These are phyloP conservation scores for Luvunga scandens DNA, from an alignment of 345 rosid species.

Conservation along the genomic window DNA sequence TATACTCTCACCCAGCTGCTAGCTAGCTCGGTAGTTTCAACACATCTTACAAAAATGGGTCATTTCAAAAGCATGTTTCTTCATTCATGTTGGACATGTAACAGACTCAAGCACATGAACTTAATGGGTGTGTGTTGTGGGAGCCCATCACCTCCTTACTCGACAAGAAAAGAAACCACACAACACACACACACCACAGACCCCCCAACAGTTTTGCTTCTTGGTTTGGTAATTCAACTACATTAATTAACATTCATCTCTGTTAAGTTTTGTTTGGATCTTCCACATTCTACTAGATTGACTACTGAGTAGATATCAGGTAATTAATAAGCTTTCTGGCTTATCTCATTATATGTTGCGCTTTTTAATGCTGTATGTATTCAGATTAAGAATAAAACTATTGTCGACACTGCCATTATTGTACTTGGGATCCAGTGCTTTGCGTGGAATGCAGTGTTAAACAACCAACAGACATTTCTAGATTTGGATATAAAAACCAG, in stretches of 20 bases:
- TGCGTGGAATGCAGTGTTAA: neutral
- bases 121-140: conserved; percentile 20
- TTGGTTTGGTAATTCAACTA: conserved; percentile 18
- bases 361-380: no score
- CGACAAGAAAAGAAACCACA: conserved; percentile 6
- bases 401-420: neutral
- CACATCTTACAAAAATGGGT: conserved; percentile 6
- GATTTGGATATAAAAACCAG: neutral
- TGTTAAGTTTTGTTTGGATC: neutral
- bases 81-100: conserved; percentile 23
- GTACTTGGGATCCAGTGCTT: neutral
- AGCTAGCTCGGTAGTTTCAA: neutral
- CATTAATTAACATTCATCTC: conserved; percentile 7
- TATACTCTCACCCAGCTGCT: neutral
- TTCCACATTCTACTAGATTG: no score
- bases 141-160: conserved; percentile 17
- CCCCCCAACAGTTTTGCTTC: conserved; percentile 19
- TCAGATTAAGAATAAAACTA: no score
- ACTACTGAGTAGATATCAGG: no score
- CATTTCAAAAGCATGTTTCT: conserved; percentile 32
- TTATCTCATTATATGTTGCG: no score
- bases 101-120: conserved; percentile 28
- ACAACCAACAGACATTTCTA: neutral
- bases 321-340: no score
- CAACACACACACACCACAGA: neutral